Conservation (phyloP, 345 rosid genomes). For the Syzygium jambos region DNA sequence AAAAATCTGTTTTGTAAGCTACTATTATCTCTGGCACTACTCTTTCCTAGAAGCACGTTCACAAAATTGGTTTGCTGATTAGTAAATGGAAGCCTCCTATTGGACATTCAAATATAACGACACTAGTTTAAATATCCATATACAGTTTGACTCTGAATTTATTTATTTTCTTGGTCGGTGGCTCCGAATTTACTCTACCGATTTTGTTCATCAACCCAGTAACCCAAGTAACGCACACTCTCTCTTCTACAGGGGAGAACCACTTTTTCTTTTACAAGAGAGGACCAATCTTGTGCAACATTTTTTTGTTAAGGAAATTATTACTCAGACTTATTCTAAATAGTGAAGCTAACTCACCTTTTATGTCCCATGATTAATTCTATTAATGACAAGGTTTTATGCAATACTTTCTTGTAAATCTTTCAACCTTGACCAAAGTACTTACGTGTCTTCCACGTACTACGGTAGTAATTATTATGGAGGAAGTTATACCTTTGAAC, state of each 20-base stretch:
- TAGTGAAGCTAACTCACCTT: neutral
- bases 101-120: too few relatives aligned
- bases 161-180: neutral
- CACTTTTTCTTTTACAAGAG: neutral
- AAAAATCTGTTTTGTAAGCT: neutral
- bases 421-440: neutral
- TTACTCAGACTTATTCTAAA: neutral
- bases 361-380: neutral
- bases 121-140: neutral
- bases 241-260: neutral
- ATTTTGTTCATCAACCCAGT: neutral
- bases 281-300: neutral
- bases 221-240: neutral
- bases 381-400: neutral
- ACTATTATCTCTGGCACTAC: neutral
- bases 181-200: neutral
- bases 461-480: neutral
- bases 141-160: neutral
- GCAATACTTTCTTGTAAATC: neutral
- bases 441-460: neutral
- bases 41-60: neutral
- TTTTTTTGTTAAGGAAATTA: neutral
- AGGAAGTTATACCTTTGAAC: neutral
- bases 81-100: neutral
- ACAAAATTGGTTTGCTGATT: neutral